Evolutionary conservation across 2,329 filamentous ascomycete genomes (phyloP).

Genomic region (Epicoccum sorghinum): DNA sequence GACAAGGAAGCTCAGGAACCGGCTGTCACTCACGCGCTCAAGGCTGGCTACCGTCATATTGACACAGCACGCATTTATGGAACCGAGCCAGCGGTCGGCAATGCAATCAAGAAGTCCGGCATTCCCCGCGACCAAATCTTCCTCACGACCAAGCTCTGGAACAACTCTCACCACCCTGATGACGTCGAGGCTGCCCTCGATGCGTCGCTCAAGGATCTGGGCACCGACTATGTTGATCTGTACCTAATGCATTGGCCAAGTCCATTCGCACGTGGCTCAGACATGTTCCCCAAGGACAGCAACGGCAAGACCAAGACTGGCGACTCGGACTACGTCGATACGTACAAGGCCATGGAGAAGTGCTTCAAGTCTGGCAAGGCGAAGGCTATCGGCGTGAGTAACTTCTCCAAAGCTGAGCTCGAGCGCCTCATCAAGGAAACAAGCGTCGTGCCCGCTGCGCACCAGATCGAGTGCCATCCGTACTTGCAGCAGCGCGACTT

Average conservation of each 20-base stretch:
- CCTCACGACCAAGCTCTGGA: constrained; percentile 82
- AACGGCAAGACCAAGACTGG: constrained; percentile 30
- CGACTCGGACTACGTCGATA: constrained; percentile 36
- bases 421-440: constrained; percentile 59
- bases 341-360: constrained; percentile 50
- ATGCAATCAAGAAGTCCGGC: constrained; percentile 40
- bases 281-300: constrained; percentile 61
- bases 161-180: constrained; percentile 76
- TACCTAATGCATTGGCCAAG: constrained; percentile 82
- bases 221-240: constrained; percentile 84
- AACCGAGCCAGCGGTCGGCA: constrained; percentile 32
- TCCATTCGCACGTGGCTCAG: constrained; percentile 74
- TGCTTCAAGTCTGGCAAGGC: constrained; percentile 42
- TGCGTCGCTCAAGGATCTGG: constrained; percentile 76
- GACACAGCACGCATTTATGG: constrained; percentile 39
- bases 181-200: constrained; percentile 75
- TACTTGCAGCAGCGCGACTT: constrained; percentile 38
- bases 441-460: constrained; percentile 35
- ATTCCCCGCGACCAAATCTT: constrained; percentile 49
- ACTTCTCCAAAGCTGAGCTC: constrained; percentile 47
- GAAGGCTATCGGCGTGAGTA: constrained; percentile 42
- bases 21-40: constrained; percentile 48
- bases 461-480: constrained; percentile 43
- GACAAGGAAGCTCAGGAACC: constrained; percentile 39
- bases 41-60: constrained; percentile 40